These are phyloP conservation scores for Zoysia pacifica DNA, from an alignment of 176 grass and related monocot genomes.

Conservation along the genomic window DNA sequence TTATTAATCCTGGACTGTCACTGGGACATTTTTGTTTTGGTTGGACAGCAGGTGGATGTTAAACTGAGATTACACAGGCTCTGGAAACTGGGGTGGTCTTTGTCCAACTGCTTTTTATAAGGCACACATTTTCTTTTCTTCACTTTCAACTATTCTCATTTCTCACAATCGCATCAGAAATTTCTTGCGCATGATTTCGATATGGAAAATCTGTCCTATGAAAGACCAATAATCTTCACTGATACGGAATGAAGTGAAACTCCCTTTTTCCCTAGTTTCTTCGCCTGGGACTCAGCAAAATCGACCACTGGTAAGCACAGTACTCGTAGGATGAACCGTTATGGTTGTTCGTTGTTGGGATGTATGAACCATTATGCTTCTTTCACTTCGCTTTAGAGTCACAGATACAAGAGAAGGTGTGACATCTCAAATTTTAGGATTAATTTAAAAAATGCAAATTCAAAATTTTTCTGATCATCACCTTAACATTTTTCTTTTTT, in stretches of 20 bases:
- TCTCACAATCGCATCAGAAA: constrained; percentile 62
- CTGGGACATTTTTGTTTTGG: constrained; percentile 76
- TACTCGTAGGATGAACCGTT: constrained; percentile 18
- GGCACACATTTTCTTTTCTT: background rate
- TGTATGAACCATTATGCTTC: background rate
- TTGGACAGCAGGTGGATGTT: constrained; percentile 76
- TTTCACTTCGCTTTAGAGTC: too few species aligned
- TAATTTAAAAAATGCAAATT: too few species aligned
- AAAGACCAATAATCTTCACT: constrained; percentile 62
- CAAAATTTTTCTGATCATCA: too few species aligned
- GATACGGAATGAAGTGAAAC: constrained; percentile 81
- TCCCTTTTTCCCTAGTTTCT: constrained; percentile 87
- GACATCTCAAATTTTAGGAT: too few species aligned
- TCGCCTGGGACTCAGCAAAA: constrained; percentile 76
- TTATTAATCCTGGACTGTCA: constrained; percentile 68
- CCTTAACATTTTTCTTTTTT: too few species aligned
- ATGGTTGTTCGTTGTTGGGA: constrained; percentile 13
- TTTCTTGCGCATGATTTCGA: constrained; percentile 75
- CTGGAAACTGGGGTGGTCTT: constrained; percentile 64
- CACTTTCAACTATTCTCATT: background rate
- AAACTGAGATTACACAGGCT: constrained; percentile 73
- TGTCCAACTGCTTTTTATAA: constrained; percentile 16
- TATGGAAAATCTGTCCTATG: constrained; percentile 69
- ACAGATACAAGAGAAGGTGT: too few species aligned
- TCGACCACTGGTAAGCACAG: constrained; percentile 55